These are phyloP conservation scores for Chalara sp. DNA, from an alignment of 2,329 filamentous ascomycete species.

Conservation along the genomic window DNA sequence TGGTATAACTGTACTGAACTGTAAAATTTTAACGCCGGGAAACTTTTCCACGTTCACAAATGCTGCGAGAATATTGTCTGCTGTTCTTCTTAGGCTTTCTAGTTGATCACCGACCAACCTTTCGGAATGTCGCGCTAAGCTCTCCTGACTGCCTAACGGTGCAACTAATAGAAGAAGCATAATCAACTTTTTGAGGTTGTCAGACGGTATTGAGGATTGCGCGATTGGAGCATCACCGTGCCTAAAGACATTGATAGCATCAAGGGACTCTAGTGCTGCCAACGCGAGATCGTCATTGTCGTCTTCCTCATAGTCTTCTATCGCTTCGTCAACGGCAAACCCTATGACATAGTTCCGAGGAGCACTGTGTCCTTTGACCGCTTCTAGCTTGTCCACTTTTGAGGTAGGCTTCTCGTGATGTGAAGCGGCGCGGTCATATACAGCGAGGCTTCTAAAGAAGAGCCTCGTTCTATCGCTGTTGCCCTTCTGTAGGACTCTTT, in stretches of 20 bases:
- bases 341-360: slow-evolving; percentile 16
- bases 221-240: slow-evolving; percentile 45
- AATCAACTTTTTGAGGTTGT: slow-evolving; percentile 64
- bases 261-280: slow-evolving; percentile 61
- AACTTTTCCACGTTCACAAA: slow-evolving; percentile 60
- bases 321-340: slow-evolving; percentile 37
- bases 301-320: slow-evolving; percentile 35
- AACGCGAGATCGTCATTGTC: slow-evolving; percentile 59
- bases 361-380: slow-evolving; percentile 22
- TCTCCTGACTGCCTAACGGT: slow-evolving; percentile 58
- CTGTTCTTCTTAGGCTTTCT: slow-evolving; percentile 50
- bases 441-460: slow-evolving; percentile 64
- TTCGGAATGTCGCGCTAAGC: slow-evolving; percentile 51
- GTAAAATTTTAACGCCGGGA: slow-evolving; percentile 54
- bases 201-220: slow-evolving; percentile 64
- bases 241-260: slow-evolving; percentile 55
- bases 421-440: slow-evolving; percentile 54
- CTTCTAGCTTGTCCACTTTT: background rate
- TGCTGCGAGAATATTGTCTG: slow-evolving; percentile 57
- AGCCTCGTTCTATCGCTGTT: slow-evolving; percentile 54
- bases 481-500: slow-evolving; percentile 52
- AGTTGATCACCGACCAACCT: slow-evolving; percentile 50
- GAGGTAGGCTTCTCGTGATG: background rate
- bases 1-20: slow-evolving; percentile 54
- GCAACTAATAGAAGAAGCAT: slow-evolving; percentile 64